Conservation (phyloP, 1,284 basidiomycete species). For the Wallemia ichthyophaga region DNA sequence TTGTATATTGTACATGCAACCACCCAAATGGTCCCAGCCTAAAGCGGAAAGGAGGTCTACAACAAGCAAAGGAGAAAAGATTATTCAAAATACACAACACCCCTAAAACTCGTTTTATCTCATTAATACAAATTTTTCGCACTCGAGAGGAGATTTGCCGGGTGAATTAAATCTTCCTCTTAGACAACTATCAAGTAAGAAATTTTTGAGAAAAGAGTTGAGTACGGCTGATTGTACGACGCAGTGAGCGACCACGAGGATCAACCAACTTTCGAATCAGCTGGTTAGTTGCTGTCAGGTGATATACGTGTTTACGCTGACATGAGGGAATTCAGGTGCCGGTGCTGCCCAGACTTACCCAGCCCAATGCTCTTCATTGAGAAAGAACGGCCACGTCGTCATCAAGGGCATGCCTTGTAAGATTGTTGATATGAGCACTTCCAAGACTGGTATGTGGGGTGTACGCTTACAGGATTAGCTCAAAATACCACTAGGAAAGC, state of each 20-base stretch:
- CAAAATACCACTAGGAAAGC: conserved; percentile 18
- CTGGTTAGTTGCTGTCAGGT: background rate
- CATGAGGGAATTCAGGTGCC: conserved; percentile 48
- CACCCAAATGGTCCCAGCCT: no score
- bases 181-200: no score
- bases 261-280: background rate
- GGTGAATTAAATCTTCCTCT: no score
- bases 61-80: no score
- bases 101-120: no score
- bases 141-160: no score
- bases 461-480: background rate
- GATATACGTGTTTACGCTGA: conserved; percentile 10
- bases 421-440: conserved; percentile 96
- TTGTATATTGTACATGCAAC: no score
- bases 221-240: no score
- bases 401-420: conserved; percentile 98
- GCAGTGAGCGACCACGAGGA: background rate
- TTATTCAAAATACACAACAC: no score
- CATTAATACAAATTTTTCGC: no score
- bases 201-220: no score
- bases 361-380: conserved; percentile 94
- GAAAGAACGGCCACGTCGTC: conserved; percentile 70
- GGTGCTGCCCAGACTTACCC: conserved; percentile 69
- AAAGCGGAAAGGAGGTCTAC: no score
- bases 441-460: conserved; percentile 44